These are phyloP conservation scores for Globisporangium mamillatum DNA, from an alignment of 352 stramenopile genomes.

Conservation along the genomic window DNA sequence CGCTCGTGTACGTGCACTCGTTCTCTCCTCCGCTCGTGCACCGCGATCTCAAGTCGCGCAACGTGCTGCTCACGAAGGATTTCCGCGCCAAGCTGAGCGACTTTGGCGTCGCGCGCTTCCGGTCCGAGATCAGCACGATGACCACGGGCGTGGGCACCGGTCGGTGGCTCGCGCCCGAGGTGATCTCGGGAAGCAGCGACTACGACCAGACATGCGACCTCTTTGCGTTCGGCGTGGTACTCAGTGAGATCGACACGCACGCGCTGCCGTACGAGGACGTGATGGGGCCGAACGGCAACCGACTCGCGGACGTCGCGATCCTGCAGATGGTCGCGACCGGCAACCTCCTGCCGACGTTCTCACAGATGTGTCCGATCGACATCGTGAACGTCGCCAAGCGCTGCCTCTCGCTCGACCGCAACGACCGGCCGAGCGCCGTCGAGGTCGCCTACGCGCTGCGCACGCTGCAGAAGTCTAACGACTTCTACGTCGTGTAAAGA, in stretches of 20 bases:
- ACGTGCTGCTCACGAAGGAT: constrained; percentile 43
- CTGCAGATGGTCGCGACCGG: constrained; percentile 52
- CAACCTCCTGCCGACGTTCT: constrained; percentile 40
- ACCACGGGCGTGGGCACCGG: constrained; percentile 44
- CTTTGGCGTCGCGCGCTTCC: constrained; percentile 41
- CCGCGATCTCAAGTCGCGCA: constrained; percentile 55
- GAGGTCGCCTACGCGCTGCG: constrained; percentile 51
- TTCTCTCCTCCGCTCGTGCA: constrained; percentile 58
- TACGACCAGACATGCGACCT: constrained; percentile 55
- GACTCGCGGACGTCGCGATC: constrained; percentile 41
- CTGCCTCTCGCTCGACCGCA: constrained; percentile 37
- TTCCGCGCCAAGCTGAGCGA: constrained; percentile 41
- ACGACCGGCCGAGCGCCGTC: constrained; percentile 41
- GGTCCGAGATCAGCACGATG: constrained; percentile 46
- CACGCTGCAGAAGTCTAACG: constrained; percentile 32
- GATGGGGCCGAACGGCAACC: constrained; percentile 24
- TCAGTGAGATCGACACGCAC: constrained; percentile 66
- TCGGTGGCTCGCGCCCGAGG: constrained; percentile 54
- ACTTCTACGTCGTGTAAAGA: constrained; percentile 23
- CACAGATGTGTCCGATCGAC: constrained; percentile 32
- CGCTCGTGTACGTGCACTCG: constrained; percentile 67
- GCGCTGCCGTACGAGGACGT: constrained; percentile 48
- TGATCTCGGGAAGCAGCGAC: constrained; percentile 40
- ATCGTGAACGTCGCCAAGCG: constrained; percentile 35
- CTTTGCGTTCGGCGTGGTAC: constrained; percentile 45